Percentiles rank a stretch among this genome's conserved stretches.
Evolutionary conservation across 2,329 filamentous ascomycete species (phyloP).

Genomic region (Teratosphaeria pseudoeucalypti): DNA sequence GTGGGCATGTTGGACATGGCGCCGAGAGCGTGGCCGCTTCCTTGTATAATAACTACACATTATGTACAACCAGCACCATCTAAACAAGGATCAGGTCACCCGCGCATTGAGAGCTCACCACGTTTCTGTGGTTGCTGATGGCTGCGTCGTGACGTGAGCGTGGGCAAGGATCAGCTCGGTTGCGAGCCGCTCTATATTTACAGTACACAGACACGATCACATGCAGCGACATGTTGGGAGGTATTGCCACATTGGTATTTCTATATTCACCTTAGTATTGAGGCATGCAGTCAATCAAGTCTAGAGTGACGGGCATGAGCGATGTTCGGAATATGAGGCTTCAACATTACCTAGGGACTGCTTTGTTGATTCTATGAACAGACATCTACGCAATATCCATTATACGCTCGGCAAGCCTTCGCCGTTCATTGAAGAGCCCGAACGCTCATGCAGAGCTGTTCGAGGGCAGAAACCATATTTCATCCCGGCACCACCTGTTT

Average conservation of each 20-base stretch:
- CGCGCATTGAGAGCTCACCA: not conserved
- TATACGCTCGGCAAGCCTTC: too few relatives aligned
- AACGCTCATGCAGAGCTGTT: too few relatives aligned
- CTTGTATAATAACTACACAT: not conserved
- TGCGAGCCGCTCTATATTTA: not conserved
- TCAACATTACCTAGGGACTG: too few relatives aligned
- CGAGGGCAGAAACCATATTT: too few relatives aligned
- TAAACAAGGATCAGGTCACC: not conserved
- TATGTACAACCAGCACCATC: not conserved
- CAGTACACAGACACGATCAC: not conserved
- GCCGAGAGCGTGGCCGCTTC: not conserved
- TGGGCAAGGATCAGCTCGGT: not conserved
- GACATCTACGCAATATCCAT: too few relatives aligned
- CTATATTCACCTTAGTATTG: not conserved
- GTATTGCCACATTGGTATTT: not conserved
- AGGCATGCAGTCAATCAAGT: not conserved
- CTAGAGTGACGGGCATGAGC: not conserved
- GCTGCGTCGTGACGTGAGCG: not conserved
- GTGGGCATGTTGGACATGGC: not conserved
- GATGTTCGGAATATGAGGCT: too few relatives aligned
- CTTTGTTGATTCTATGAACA: too few relatives aligned
- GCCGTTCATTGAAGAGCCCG: too few relatives aligned
- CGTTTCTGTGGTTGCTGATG: not conserved
- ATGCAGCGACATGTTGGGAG: not conserved
- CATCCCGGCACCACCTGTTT: not conserved